Evolutionary conservation across 2,329 filamentous ascomycete species (phyloP).

Genomic region (Phialophora chinensis): DNA sequence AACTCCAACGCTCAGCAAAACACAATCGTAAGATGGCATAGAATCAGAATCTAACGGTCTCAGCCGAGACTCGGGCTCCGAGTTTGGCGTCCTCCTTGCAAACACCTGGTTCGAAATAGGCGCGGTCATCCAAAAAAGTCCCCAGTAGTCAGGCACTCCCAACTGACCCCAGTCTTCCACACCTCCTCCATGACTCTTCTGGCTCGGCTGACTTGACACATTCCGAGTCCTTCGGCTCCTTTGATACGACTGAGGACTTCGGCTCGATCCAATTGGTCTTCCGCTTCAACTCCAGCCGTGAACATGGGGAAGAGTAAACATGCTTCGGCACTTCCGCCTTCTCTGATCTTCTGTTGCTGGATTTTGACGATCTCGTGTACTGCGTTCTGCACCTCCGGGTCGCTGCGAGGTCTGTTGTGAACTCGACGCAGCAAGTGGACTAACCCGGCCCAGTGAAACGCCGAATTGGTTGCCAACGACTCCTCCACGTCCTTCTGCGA

Average conservation of each 20-base stretch:
- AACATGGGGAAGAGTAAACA: conserved; percentile 82
- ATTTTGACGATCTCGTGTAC: conserved; percentile 68
- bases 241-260: conserved; percentile 70
- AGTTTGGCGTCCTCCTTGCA: not conserved
- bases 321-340: conserved; percentile 73
- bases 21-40: not conserved
- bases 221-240: conserved; percentile 73
- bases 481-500: conserved; percentile 66
- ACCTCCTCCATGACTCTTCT: conserved; percentile 70
- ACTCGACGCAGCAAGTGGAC: conserved; percentile 78
- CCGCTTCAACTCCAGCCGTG: conserved; percentile 77
- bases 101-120: not conserved
- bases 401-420: conserved; percentile 63
- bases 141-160: conserved; percentile 67
- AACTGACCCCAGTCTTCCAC: conserved; percentile 71
- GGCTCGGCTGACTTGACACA: conserved; percentile 74
- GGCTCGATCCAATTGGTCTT: conserved; percentile 60
- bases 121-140: conserved; percentile 69
- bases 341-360: conserved; percentile 63
- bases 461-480: conserved; percentile 74
- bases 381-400: conserved; percentile 66
- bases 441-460: conserved; percentile 79
- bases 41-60: not conserved
- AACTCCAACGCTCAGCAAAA: conserved; percentile 31
- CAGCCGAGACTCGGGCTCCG: not conserved